phyloP scores from a whole-genome alignment of 441 rosid species.

The Erodium moschatum region DNA sequence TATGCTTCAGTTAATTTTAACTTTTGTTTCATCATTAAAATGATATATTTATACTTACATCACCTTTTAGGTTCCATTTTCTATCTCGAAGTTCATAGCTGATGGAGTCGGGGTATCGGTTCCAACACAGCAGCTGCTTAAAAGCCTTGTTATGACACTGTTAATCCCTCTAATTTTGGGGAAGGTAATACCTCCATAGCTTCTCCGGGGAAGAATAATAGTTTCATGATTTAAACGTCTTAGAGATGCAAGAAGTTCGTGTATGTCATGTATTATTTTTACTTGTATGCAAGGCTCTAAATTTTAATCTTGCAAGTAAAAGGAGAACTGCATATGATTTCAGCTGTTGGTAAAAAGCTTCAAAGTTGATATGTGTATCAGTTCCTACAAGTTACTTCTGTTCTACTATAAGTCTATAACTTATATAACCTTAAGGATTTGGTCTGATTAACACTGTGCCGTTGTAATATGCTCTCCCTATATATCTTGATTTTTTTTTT shows the following conservation, averaged over 20 bases:
- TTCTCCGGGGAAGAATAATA: conserved; percentile 14
- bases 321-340: background rate
- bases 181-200: conserved; percentile 45
- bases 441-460: background rate
- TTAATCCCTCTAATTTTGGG: conserved; percentile 70
- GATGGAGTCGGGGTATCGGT: conserved; percentile 74
- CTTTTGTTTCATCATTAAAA: background rate
- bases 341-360: conserved; percentile 1
- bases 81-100: conserved; percentile 72
- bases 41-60: conserved; percentile 9
- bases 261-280: background rate
- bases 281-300: background rate
- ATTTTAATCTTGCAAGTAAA: conserved; percentile 1
- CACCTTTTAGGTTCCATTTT: conserved; percentile 67
- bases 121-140: conserved; percentile 67
- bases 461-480: conserved; percentile 6
- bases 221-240: background rate
- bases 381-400: background rate
- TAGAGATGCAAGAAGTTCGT: background rate
- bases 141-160: conserved; percentile 64
- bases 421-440: background rate
- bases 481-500: conserved; percentile 11
- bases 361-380: background rate
- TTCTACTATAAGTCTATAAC: too few species aligned
- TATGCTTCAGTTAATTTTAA: conserved; percentile 3